phyloP scores from a whole-genome alignment of 2,329 filamentous ascomycete species.

The Phyllosticta citrichinensis region DNA sequence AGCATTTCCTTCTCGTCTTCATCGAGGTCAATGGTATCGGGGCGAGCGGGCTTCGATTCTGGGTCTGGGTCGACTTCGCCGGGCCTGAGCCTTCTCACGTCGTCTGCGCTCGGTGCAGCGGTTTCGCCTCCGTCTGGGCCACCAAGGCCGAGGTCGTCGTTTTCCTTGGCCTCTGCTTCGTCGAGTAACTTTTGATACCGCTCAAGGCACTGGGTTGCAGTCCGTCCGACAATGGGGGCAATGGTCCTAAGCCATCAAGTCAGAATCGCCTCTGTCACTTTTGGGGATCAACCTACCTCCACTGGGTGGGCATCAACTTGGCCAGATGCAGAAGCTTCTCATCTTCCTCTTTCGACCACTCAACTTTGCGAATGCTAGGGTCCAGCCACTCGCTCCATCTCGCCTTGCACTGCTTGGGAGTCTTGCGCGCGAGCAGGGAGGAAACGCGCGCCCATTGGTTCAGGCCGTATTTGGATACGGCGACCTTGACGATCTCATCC shows the following conservation, averaged over 20 bases:
- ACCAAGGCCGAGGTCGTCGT: conserved; percentile 67
- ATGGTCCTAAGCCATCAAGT: conserved; percentile 55
- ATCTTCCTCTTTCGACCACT: conserved; percentile 98
- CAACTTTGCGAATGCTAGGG: conserved; percentile 94
- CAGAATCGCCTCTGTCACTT: background rate
- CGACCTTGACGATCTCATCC: conserved; percentile 93
- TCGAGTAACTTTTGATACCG: conserved; percentile 94
- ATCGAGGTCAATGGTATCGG: conserved; percentile 95
- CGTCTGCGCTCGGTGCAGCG: conserved; percentile 79
- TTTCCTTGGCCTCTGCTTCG: conserved; percentile 85
- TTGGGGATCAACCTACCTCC: conserved; percentile 39
- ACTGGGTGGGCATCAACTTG: conserved; percentile 98
- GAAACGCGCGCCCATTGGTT: conserved; percentile 95
- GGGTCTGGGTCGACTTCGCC: conserved; percentile 96
- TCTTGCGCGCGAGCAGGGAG: conserved; percentile 92
- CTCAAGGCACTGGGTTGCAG: conserved; percentile 93
- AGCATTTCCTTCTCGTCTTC: conserved; percentile 99
- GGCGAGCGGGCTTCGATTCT: conserved; percentile 88
- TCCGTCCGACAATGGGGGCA: conserved; percentile 89
- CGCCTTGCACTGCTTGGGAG: conserved; percentile 97
- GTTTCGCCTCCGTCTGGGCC: conserved; percentile 83
- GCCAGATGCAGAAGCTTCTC: conserved; percentile 94
- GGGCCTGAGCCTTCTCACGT: conserved; percentile 72
- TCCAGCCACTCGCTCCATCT: conserved; percentile 98
- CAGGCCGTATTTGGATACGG: conserved; percentile 33